Evolutionary conservation across 108 stramenopile genomes (phyloP).

Genomic region (Seminavis robusta): DNA sequence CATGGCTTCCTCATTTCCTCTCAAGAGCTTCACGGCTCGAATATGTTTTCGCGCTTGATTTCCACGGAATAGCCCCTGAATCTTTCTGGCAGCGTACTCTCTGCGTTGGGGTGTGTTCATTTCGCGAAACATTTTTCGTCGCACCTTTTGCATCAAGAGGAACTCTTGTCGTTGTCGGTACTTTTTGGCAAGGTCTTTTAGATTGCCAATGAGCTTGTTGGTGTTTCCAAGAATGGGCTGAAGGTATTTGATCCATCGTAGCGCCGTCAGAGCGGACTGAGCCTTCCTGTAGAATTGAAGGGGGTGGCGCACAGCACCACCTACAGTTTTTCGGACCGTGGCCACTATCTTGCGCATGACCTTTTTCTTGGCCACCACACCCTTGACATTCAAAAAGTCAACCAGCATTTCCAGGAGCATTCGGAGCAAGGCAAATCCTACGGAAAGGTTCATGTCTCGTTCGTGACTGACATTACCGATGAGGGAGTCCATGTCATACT

Average conservation of each 20-base stretch:
- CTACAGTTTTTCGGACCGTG: no score
- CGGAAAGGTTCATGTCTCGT: no score
- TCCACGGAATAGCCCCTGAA: constrained; percentile 53
- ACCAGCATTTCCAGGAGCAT: no score
- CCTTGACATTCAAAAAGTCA: no score
- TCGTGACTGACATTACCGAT: no score
- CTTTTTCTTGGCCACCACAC: no score
- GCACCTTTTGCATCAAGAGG: constrained; percentile 21
- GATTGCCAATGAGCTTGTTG: constrained; percentile 56
- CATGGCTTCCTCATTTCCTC: constrained; percentile 8
- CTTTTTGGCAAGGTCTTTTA: constrained; percentile 41
- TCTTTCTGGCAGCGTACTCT: constrained; percentile 44
- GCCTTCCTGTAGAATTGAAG: no score
- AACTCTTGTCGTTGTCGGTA: constrained; percentile 34
- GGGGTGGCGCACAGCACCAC: no score
- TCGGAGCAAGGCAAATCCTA: no score
- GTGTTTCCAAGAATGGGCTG: constrained; percentile 58
- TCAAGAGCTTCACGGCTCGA: constrained; percentile 26
- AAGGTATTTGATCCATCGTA: constrained; percentile 67
- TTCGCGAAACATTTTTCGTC: constrained; percentile 21
- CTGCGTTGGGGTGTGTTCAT: constrained; percentile 14
- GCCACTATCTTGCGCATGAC: no score
- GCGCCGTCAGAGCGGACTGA: neutral
- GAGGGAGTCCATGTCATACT: no score
- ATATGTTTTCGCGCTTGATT: constrained; percentile 21